A percentile compares a stretch with the other conserved stretches of the same genome.
Conservation (phyloP, 1,284 basidiomycete species). For the Pseudozyma sp. region DNA sequence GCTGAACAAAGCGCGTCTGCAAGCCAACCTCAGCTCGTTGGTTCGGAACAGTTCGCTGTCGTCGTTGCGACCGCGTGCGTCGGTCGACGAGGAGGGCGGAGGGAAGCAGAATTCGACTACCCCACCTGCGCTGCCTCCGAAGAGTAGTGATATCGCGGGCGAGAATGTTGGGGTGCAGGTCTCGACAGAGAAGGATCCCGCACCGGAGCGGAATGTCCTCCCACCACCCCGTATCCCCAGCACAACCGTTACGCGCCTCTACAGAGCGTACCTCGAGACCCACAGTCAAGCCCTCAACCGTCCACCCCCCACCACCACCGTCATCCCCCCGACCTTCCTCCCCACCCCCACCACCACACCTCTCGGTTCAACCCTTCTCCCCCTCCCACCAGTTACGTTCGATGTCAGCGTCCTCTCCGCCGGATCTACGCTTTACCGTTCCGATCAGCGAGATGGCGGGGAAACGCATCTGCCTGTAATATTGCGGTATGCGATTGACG, state of each 20-base stretch:
- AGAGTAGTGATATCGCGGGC: neutral
- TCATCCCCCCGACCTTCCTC: conserved; percentile 3
- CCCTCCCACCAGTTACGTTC: neutral
- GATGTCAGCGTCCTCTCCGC: neutral
- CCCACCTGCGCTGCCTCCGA: conserved; percentile 18
- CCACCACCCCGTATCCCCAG: neutral
- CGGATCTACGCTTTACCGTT: neutral
- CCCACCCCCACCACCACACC: neutral
- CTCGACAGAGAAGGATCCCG: neutral
- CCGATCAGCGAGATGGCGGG: no score
- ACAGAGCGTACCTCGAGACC: conserved; percentile 4
- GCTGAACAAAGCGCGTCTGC: conserved; percentile 19
- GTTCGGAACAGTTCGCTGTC: conserved; percentile 23
- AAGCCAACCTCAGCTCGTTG: conserved; percentile 27
- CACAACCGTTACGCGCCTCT: neutral
- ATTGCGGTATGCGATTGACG: neutral
- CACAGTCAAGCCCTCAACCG: conserved; percentile 26
- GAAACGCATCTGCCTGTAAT: neutral
- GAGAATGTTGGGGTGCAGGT: no score
- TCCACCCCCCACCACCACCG: neutral
- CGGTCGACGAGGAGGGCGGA: neutral
- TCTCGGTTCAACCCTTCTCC: neutral
- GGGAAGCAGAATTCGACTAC: neutral
- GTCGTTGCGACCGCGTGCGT: neutral
- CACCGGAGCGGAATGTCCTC: no score